phyloP scores from a whole-genome alignment of 2,329 filamentous ascomycete species.

The Sarocladiaceae sp. region DNA sequence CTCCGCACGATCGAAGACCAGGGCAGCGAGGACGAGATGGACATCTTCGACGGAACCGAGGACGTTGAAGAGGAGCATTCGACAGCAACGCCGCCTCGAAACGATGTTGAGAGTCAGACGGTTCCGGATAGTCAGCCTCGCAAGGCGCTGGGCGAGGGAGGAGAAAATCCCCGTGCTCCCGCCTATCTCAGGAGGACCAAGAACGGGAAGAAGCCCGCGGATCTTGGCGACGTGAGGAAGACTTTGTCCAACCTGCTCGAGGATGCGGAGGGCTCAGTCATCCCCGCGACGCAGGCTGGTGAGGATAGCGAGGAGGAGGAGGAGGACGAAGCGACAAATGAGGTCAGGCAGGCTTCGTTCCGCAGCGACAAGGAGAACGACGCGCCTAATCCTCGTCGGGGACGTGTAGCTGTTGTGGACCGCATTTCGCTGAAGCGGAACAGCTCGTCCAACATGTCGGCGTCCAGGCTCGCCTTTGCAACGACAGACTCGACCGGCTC shows the following conservation, averaged over 20 bases:
- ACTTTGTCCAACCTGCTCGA: constrained; percentile 81
- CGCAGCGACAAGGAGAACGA: constrained; percentile 45
- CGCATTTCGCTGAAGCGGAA: constrained; percentile 64
- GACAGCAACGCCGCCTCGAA: constrained; percentile 18
- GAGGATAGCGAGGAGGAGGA: constrained; percentile 37
- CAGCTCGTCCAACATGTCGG: constrained; percentile 30
- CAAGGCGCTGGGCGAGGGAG: constrained; percentile 29
- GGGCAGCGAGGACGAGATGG: constrained; percentile 67
- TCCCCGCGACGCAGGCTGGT: constrained; percentile 35
- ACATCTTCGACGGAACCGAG: constrained; percentile 56
- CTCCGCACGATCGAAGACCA: constrained; percentile 82
- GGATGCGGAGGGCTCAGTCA: constrained; percentile 46
- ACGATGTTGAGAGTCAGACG: constrained; percentile 22
- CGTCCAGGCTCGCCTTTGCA: constrained; percentile 49
- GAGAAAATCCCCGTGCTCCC: constrained; percentile 45
- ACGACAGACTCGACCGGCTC: constrained; percentile 30
- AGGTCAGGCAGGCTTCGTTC: constrained; percentile 13
- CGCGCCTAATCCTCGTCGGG: constrained; percentile 29
- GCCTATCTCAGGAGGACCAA: constrained; percentile 58
- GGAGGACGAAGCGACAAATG: constrained; percentile 18
- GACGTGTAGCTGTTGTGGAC: constrained; percentile 53
- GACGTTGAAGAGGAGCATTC: constrained; percentile 28
- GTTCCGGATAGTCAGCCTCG: constrained; percentile 48
- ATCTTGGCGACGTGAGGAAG: constrained; percentile 73
- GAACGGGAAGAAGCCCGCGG: constrained; percentile 60